phyloP scores from a whole-genome alignment of 345 rosid species.

The Mallotus nudiflorus region DNA sequence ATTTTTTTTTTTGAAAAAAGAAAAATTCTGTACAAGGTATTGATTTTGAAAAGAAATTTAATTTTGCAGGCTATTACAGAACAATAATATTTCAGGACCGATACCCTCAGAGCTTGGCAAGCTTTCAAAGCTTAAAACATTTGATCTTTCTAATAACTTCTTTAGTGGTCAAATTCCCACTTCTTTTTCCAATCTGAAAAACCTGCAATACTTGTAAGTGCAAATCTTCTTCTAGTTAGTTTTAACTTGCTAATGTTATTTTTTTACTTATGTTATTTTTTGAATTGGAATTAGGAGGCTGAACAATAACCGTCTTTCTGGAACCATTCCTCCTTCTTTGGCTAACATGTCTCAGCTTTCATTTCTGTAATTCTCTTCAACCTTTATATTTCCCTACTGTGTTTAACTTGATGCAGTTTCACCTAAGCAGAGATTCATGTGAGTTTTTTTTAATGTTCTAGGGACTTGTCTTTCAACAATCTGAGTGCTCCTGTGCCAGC shows the following conservation, averaged over 20 bases:
- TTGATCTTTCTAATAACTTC: constrained; percentile 79
- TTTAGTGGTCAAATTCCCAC: constrained; percentile 70
- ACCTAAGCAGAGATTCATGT: not conserved
- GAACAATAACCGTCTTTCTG: constrained; percentile 71
- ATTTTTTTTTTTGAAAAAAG: not conserved
- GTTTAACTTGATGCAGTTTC: not conserved
- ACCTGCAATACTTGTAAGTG: constrained; percentile 76
- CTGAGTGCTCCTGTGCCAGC: constrained; percentile 39
- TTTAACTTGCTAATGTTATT: not conserved
- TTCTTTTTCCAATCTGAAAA: constrained; percentile 48
- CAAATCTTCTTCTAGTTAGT: not conserved
- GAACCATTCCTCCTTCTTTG: constrained; percentile 68
- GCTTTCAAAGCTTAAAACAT: constrained; percentile 65
- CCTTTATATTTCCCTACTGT: not conserved
- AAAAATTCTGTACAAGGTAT: not conserved
- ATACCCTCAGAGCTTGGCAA: constrained; percentile 75
- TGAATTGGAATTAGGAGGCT: constrained; percentile 59
- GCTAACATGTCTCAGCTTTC: constrained; percentile 74
- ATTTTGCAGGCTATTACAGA: constrained; percentile 70
- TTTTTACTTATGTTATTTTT: constrained; percentile 4
- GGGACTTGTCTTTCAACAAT: constrained; percentile 48
- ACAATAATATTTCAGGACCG: constrained; percentile 71
- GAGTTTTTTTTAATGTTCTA: constrained; percentile 11
- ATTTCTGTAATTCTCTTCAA: constrained; percentile 60
- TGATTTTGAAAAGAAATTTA: constrained; percentile 1